Evolutionary conservation across 495 filamentous ascomycete species (phyloP), one percentile per base, ranked within the genome.

Genomic region (Penicillium odoratum): DNA sequence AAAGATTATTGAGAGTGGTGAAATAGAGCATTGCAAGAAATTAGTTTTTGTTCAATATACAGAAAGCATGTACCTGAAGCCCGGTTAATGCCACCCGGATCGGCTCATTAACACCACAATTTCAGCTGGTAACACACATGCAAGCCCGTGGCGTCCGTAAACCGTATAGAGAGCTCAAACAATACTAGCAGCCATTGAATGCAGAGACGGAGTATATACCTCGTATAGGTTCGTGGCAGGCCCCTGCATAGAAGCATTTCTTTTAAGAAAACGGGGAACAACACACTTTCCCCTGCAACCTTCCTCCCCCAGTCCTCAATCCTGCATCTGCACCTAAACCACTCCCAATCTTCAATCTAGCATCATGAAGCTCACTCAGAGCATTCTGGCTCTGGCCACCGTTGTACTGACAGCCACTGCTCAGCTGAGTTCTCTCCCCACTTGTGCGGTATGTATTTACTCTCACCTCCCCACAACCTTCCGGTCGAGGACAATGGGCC

Each of bases 341-440:
- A 15, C 28, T 55, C 38, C 48, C n/a, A 40, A 16, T 47, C 53
- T 49, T 31, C 46, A 48, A 43, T 43, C 21, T 25, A 15, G 5
- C 33, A 68, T 6, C 13, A 81, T 81, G 78, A 79, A 76, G 70
- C 53, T 70, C 60, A 55, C 64, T 28, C 63, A 69, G 42, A 55
- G 65, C 46, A 30, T 59, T 48, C 51, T 77, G 13, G 63, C 68
- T 38, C 54, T 78, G 26, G 57, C 71, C 29, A 62, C 71, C 29
- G 61, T 71, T 46, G 53, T 70, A 45, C 63, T 71, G 48, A 60
- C 67, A 6, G 76, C 64, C 48, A 64, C 70, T 55, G 81, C 79
- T 30, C 73, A 78, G 57, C 56, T 78, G 49, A 59, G 57, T 36
- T 63, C 63, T 45, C 72, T 87, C 30, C 85, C 86, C 5, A 21